phyloP scores from a whole-genome alignment of 768 basidiomycete species.

The Lactarius sp. region DNA sequence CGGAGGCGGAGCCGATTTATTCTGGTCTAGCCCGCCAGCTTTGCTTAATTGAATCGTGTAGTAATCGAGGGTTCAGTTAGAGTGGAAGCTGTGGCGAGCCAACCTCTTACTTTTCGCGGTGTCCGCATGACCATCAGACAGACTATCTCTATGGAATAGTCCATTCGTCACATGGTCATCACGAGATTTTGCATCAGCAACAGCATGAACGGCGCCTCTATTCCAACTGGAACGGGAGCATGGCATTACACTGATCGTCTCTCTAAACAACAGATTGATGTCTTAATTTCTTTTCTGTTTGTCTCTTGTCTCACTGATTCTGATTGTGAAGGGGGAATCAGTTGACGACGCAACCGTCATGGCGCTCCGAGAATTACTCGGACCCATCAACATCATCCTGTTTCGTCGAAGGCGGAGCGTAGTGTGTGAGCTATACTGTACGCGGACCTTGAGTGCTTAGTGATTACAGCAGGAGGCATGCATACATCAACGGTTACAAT shows the following conservation, averaged over 20 bases:
- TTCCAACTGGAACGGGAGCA: not conserved
- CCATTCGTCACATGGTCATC: too few species aligned
- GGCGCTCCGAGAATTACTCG: not conserved
- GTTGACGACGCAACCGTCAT: not conserved
- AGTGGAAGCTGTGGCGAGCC: not conserved
- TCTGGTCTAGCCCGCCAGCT: slow-evolving; percentile 1
- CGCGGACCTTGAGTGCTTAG: not conserved
- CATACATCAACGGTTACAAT: not conserved
- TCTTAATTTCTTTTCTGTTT: not conserved
- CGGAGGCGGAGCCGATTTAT: slow-evolving; percentile 9
- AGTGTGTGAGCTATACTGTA: not conserved
- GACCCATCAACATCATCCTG: slow-evolving; percentile 2
- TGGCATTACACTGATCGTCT: not conserved
- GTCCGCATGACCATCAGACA: not conserved
- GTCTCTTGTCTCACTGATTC: not conserved
- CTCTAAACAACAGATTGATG: slow-evolving; percentile 4
- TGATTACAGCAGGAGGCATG: not conserved
- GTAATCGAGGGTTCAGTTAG: slow-evolving; percentile 3
- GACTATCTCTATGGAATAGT: slow-evolving; percentile 11
- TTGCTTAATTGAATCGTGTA: slow-evolving; percentile 7
- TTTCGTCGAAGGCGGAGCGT: slow-evolving; percentile 1
- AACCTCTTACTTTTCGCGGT: not conserved
- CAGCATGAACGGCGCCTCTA: not conserved
- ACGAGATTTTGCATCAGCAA: not conserved
- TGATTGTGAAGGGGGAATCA: not conserved